Evolutionary conservation across 2,329 filamentous ascomycete genomes (phyloP).

Genomic region (Sordariomycetes sp.): DNA sequence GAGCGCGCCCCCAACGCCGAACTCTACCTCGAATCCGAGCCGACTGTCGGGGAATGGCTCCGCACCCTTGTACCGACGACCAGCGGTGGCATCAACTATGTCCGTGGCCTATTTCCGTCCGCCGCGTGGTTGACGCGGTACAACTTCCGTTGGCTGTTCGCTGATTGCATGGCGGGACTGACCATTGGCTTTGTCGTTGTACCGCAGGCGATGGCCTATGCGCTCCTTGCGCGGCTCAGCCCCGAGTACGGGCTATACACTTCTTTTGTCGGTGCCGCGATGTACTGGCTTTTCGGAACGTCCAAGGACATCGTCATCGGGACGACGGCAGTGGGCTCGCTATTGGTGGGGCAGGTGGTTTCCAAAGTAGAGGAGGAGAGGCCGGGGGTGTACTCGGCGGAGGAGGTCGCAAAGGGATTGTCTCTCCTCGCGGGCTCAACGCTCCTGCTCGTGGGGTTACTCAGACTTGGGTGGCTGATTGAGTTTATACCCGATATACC

Average conservation of each 20-base stretch:
- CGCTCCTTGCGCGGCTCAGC: slow-evolving; percentile 52
- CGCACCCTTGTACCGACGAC: slow-evolving; percentile 35
- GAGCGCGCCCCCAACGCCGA: background rate
- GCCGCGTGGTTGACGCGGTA: slow-evolving; percentile 57
- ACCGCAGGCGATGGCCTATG: slow-evolving; percentile 72
- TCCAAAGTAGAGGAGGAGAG: slow-evolving; percentile 19
- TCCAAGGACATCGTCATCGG: slow-evolving; percentile 80
- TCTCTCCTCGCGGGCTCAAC: slow-evolving; percentile 28
- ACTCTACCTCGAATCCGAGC: slow-evolving; percentile 48
- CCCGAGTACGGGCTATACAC: slow-evolving; percentile 67
- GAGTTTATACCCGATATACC: slow-evolving; percentile 36
- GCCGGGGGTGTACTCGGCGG: slow-evolving; percentile 19
- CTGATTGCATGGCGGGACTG: slow-evolving; percentile 57
- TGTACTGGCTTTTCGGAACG: slow-evolving; percentile 77
- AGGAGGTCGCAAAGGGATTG: slow-evolving; percentile 28
- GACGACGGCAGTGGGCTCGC: slow-evolving; percentile 41
- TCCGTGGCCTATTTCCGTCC: slow-evolving; percentile 47
- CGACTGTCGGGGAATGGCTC: slow-evolving; percentile 50
- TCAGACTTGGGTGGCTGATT: slow-evolving; percentile 33
- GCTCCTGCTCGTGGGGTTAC: slow-evolving; percentile 28
- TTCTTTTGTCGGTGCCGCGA: slow-evolving; percentile 66
- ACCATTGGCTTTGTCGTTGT: slow-evolving; percentile 56
- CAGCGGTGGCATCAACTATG: slow-evolving; percentile 32
- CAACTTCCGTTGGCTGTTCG: slow-evolving; percentile 58
- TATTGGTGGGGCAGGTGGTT: slow-evolving; percentile 33